Conservation (phyloP, 495 filamentous ascomycete species). For the Penicillium canariense region DNA sequence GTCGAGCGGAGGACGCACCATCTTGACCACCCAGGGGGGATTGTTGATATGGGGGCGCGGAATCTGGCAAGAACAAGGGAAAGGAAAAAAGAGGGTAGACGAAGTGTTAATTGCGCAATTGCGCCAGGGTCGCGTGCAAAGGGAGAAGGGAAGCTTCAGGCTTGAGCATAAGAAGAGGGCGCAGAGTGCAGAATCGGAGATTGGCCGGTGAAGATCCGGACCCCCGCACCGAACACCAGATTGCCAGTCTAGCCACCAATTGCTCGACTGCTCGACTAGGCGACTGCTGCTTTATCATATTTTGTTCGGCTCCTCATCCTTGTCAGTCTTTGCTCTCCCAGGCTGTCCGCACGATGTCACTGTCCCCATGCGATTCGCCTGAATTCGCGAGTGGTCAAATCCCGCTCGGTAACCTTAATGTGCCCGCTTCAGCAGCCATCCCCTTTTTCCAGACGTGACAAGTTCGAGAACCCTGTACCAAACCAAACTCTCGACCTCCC, state of each 20-base stretch:
- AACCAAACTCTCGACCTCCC: not conserved
- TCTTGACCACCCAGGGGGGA: not conserved
- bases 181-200: not conserved
- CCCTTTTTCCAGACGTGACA: not conserved
- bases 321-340: not conserved
- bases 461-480: conserved; percentile 5
- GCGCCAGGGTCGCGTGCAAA: not conserved
- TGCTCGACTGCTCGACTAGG: too few species aligned
- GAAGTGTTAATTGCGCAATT: not conserved
- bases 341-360: too few species aligned
- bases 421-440: not conserved
- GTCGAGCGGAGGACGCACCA: not conserved
- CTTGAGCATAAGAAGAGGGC: not conserved
- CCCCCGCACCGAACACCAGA: too few species aligned
- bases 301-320: not conserved
- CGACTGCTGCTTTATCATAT: too few species aligned
- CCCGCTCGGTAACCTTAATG: conserved; percentile 7
- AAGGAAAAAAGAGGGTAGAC: not conserved
- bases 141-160: not conserved
- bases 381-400: not conserved
- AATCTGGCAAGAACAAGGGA: too few species aligned
- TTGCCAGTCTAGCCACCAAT: too few species aligned
- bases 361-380: not conserved
- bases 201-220: too few species aligned
- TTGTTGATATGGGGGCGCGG: too few species aligned